A percentile compares a stretch with the other conserved stretches of the same genome.
These are phyloP conservation scores for Apiotrichum veenhuisii DNA, from an alignment of 1,284 basidiomycete species.

Conservation along the genomic window DNA sequence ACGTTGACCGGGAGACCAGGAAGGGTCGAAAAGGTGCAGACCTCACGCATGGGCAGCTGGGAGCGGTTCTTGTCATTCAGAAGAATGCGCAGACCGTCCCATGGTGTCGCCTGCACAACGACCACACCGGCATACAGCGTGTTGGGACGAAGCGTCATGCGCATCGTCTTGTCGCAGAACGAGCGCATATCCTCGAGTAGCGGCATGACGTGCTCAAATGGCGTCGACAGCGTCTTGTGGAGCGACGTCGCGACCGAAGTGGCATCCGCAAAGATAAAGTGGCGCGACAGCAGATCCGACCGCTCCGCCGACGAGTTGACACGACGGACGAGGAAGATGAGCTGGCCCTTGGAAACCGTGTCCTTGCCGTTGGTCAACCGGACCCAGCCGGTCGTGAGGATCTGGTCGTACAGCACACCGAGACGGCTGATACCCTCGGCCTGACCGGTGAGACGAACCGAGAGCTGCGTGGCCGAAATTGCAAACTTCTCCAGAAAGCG, in stretches of 20 bases:
- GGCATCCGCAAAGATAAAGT: slow-evolving; percentile 51
- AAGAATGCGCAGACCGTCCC: slow-evolving; percentile 50
- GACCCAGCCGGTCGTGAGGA: slow-evolving; percentile 51
- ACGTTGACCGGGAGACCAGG: slow-evolving; percentile 13
- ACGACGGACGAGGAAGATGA: slow-evolving; percentile 50
- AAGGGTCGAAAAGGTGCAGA: slow-evolving; percentile 33
- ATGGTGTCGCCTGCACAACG: slow-evolving; percentile 51
- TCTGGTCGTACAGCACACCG: slow-evolving; percentile 52
- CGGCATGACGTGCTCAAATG: slow-evolving; percentile 45
- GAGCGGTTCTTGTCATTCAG: slow-evolving; percentile 45
- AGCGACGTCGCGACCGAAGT: slow-evolving; percentile 45
- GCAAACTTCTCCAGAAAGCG: slow-evolving; percentile 49
- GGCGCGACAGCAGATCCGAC: slow-evolving; percentile 44
- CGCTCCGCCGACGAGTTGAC: slow-evolving; percentile 45
- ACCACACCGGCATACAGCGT: slow-evolving; percentile 49
- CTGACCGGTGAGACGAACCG: slow-evolving; percentile 40
- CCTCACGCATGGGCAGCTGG: slow-evolving; percentile 48
- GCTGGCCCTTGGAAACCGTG: slow-evolving; percentile 51
- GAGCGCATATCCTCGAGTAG: slow-evolving; percentile 46
- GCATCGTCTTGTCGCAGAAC: slow-evolving; percentile 45
- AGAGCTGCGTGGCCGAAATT: slow-evolving; percentile 36
- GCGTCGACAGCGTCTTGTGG: slow-evolving; percentile 49
- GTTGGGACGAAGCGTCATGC: slow-evolving; percentile 40
- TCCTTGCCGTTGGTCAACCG: slow-evolving; percentile 36
- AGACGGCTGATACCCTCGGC: slow-evolving; percentile 41